Percentiles rank a stretch among this genome's conserved stretches.
Conservation (phyloP, 2,329 filamentous ascomycete species). For the Calycina marina region DNA sequence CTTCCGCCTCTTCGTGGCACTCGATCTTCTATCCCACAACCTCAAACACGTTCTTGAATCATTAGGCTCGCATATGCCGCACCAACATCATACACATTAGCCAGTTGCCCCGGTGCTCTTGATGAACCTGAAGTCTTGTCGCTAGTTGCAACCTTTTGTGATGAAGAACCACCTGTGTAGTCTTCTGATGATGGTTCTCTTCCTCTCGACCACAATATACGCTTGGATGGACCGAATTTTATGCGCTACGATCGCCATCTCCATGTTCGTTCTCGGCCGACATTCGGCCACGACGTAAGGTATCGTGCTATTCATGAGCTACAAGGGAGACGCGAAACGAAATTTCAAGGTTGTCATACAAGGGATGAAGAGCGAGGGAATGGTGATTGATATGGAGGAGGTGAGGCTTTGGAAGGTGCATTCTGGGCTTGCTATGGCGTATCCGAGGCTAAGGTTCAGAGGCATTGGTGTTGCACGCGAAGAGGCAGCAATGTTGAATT, state of each 20-base stretch:
- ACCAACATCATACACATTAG: conserved; percentile 53
- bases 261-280: conserved; percentile 79
- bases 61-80: conserved; percentile 54
- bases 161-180: conserved; percentile 87
- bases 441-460: conserved; percentile 62
- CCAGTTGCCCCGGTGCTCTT: conserved; percentile 61
- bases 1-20: conserved; percentile 90
- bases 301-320: conserved; percentile 92
- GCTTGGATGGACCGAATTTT: conserved; percentile 72
- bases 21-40: conserved; percentile 88
- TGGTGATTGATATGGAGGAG: conserved; percentile 67
- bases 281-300: conserved; percentile 76
- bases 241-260: conserved; percentile 65
- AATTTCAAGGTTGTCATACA: conserved; percentile 27
- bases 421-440: conserved; percentile 92
- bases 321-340: conserved; percentile 31
- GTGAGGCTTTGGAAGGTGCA: conserved; percentile 98
- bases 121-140: conserved; percentile 72
- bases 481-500: conserved; percentile 54
- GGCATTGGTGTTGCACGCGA: conserved; percentile 31
- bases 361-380: conserved; percentile 61
- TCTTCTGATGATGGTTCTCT: conserved; percentile 59
- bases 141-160: conserved; percentile 70
- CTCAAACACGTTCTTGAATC: conserved; percentile 85
- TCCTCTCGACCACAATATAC: conserved; percentile 70